A percentile compares a stretch with the other conserved stretches of the same genome.
These are phyloP conservation scores for Paramecium caudatum DNA, from an alignment of 73 alveolate species.

Conservation along the genomic window DNA sequence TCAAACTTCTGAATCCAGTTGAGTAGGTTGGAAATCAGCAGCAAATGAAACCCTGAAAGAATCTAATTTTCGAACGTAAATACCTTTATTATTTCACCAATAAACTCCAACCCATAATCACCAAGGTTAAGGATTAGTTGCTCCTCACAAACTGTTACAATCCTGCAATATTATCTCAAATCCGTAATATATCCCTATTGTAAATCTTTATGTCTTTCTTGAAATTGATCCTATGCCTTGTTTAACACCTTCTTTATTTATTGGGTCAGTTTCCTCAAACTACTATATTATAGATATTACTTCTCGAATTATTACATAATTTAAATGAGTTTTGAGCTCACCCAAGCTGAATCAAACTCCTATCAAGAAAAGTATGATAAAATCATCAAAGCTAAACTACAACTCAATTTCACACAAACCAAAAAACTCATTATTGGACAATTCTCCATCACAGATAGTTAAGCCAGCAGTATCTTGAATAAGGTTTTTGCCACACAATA, in stretches of 20 bases:
- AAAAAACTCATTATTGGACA: constrained; percentile 14
- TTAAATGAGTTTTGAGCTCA: background rate
- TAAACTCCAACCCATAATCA: constrained; percentile 19
- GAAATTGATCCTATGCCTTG: background rate
- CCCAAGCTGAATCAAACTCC: background rate
- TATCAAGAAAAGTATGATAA: constrained; percentile 31
- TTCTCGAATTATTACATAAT: no score
- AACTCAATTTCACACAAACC: background rate
- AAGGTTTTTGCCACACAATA: background rate
- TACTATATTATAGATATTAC: no score
- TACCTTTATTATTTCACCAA: constrained; percentile 46
- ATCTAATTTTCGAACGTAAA: background rate
- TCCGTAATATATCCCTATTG: constrained; percentile 43
- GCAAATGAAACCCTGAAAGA: constrained; percentile 10
- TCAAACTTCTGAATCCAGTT: constrained; percentile 48
- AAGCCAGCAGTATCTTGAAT: background rate
- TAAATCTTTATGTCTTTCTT: background rate
- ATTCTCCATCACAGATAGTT: background rate
- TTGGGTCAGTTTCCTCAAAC: background rate
- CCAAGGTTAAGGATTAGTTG: constrained; percentile 6
- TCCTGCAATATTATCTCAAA: constrained; percentile 54
- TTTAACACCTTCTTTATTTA: background rate
- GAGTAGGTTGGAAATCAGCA: background rate
- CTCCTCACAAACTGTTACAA: constrained; percentile 50
- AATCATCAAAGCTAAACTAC: background rate